Conservation (phyloP, 495 filamentous ascomycete species). For the Diplogelasinospora grovesii region DNA sequence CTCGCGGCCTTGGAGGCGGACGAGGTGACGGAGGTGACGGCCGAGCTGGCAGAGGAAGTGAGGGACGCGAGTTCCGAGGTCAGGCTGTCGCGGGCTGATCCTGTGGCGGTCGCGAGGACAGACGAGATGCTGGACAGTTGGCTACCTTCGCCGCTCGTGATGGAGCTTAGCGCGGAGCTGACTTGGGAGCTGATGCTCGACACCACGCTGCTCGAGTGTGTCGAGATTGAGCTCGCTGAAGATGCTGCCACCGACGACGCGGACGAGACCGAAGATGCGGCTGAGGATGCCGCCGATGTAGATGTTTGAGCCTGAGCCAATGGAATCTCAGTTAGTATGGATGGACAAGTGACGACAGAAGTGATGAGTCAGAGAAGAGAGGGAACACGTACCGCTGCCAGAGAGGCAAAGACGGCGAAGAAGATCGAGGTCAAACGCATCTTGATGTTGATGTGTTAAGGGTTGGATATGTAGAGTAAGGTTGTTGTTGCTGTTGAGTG, state of each 20-base stretch:
- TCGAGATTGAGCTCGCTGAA: constrained; percentile 3
- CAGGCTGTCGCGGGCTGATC: constrained; percentile 14
- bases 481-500: background rate
- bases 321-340: constrained; percentile 4
- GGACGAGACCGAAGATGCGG: constrained; percentile 13
- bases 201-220: constrained; percentile 2
- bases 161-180: constrained; percentile 10
- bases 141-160: constrained; percentile 15
- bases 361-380: background rate
- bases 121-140: constrained; percentile 12
- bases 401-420: constrained; percentile 19
- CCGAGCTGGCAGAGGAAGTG: constrained; percentile 11
- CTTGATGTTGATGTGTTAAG: constrained; percentile 10
- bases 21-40: constrained; percentile 9
- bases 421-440: constrained; percentile 21
- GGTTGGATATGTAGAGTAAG: constrained; percentile 1
- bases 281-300: constrained; percentile 3
- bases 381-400: constrained; percentile 18
- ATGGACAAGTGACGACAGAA: too few relatives aligned
- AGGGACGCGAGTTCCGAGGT: constrained; percentile 13
- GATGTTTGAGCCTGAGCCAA: constrained; percentile 19
- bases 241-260: constrained; percentile 9
- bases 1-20: constrained; percentile 7
- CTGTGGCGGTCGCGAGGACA: constrained; percentile 21
- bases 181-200: constrained; percentile 12